Evolutionary conservation across 345 rosid species (phyloP).

Genomic region (Euphorbia tirucalli): DNA sequence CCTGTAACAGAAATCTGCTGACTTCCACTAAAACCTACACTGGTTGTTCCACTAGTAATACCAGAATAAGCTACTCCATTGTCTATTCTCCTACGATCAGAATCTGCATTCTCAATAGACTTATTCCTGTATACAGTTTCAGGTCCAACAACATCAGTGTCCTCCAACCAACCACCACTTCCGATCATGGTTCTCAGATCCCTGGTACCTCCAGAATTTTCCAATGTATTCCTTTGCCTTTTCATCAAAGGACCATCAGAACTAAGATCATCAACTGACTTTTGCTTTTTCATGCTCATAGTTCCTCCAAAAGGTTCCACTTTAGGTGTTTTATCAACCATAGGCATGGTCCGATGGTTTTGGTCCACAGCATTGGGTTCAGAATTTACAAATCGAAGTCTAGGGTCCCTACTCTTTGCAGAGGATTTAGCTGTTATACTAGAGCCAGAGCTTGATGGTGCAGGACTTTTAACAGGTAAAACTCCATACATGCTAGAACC

Average conservation of each 20-base stretch:
- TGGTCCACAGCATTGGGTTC: constrained; percentile 42
- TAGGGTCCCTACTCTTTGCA: constrained; percentile 85
- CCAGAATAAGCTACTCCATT: constrained; percentile 37
- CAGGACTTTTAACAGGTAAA: constrained; percentile 28
- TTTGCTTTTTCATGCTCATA: constrained; percentile 58
- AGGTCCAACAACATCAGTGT: constrained; percentile 39
- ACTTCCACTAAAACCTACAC: constrained; percentile 31
- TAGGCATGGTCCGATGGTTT: constrained; percentile 24
- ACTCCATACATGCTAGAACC: constrained; percentile 26
- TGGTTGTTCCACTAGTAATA: constrained; percentile 31
- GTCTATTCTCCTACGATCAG: constrained; percentile 42
- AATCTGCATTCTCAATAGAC: constrained; percentile 25
- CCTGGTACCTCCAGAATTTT: constrained; percentile 31
- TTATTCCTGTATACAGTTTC: constrained; percentile 32
- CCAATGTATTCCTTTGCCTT: constrained; percentile 50
- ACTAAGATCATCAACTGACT: constrained; percentile 45
- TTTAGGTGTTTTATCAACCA: constrained; percentile 33
- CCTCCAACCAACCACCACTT: constrained; percentile 75
- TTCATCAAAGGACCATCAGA: constrained; percentile 55
- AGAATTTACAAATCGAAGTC: constrained; percentile 63
- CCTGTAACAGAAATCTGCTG: constrained; percentile 34
- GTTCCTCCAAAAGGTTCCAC: constrained; percentile 41
- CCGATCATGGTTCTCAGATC: constrained; percentile 40
- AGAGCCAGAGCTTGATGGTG: constrained; percentile 32
- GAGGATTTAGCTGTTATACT: constrained; percentile 46